Evolutionary conservation across 2,329 filamentous ascomycete species (phyloP).

Genomic region (Fusarium temperatum): DNA sequence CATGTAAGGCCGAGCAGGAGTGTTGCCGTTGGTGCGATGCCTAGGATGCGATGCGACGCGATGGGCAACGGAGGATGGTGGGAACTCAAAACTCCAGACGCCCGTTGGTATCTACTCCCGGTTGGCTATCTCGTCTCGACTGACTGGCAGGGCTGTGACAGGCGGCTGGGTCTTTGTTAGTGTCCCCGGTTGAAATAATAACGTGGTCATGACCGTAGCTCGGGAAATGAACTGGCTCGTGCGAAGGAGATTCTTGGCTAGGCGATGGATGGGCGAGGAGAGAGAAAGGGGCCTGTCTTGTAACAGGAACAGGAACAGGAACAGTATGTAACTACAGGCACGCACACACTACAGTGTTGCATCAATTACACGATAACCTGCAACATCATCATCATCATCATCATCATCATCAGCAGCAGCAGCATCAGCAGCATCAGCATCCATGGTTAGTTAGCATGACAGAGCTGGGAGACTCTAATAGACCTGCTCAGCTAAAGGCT

Average conservation of each 20-base stretch:
- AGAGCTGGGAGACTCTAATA: slow-evolving; percentile 6
- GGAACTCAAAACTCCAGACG: slow-evolving; percentile 22
- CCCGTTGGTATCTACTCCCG: slow-evolving; percentile 18
- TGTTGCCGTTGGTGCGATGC: background rate
- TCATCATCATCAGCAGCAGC: too few relatives aligned
- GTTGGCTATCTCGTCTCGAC: slow-evolving; percentile 23
- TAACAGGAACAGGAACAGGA: background rate
- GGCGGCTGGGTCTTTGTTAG: slow-evolving; percentile 15
- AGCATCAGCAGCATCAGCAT: background rate
- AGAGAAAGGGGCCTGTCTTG: slow-evolving; percentile 31
- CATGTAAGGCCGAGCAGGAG: slow-evolving; percentile 1
- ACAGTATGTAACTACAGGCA: background rate
- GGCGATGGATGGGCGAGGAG: slow-evolving; percentile 8
- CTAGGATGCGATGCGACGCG: background rate
- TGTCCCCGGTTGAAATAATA: slow-evolving; percentile 21
- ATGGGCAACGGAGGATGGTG: slow-evolving; percentile 16
- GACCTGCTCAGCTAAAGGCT: slow-evolving; percentile 11
- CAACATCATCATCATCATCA: slow-evolving; percentile 3
- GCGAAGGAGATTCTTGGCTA: slow-evolving; percentile 31
- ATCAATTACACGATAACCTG: slow-evolving; percentile 4
- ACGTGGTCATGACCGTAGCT: slow-evolving; percentile 20
- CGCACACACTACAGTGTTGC: background rate
- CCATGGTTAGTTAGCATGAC: slow-evolving; percentile 9
- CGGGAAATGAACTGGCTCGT: slow-evolving; percentile 35
- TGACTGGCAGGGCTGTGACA: slow-evolving; percentile 35